phyloP scores from a whole-genome alignment of 2,329 filamentous ascomycete genomes.

The Aureobasidium sp. region DNA sequence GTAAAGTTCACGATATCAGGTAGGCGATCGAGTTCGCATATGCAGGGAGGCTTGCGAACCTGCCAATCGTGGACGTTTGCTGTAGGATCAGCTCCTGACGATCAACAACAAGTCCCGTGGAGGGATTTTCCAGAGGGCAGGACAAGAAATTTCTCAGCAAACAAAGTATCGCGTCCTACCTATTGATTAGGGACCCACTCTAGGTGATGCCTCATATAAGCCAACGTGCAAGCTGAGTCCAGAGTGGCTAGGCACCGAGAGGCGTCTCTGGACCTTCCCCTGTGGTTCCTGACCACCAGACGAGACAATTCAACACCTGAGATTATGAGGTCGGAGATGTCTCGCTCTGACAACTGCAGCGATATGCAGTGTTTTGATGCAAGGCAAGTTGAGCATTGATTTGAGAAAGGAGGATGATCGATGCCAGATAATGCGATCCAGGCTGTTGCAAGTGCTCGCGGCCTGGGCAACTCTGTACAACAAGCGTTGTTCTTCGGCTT shows the following conservation, averaged over 20 bases:
- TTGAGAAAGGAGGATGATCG: not conserved
- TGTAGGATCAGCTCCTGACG: slow-evolving; percentile 9
- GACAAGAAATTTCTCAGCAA: not conserved
- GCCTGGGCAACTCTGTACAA: not conserved
- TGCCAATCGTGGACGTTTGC: slow-evolving; percentile 4
- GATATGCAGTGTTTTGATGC: not conserved
- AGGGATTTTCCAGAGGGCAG: not conserved
- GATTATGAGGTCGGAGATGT: not conserved
- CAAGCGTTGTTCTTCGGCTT: not conserved
- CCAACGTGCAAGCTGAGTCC: not conserved
- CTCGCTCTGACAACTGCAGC: not conserved
- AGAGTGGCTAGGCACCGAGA: not conserved
- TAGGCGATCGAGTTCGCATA: slow-evolving; percentile 8
- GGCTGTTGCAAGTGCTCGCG: not conserved
- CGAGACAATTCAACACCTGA: slow-evolving; percentile 6
- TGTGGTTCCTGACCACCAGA: not conserved
- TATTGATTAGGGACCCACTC: not conserved
- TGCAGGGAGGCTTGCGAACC: slow-evolving; percentile 11
- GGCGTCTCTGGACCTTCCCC: not conserved
- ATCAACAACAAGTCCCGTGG: not conserved
- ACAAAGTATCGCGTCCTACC: not conserved
- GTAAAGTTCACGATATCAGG: not conserved
- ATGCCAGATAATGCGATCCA: not conserved
- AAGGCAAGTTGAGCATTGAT: not conserved
- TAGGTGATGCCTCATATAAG: not conserved